A percentile compares a stretch with the other conserved stretches of the same genome.
These are phyloP conservation scores for Annulohypoxylon maeteangense DNA, from an alignment of 495 filamentous ascomycete genomes.

Conservation along the genomic window DNA sequence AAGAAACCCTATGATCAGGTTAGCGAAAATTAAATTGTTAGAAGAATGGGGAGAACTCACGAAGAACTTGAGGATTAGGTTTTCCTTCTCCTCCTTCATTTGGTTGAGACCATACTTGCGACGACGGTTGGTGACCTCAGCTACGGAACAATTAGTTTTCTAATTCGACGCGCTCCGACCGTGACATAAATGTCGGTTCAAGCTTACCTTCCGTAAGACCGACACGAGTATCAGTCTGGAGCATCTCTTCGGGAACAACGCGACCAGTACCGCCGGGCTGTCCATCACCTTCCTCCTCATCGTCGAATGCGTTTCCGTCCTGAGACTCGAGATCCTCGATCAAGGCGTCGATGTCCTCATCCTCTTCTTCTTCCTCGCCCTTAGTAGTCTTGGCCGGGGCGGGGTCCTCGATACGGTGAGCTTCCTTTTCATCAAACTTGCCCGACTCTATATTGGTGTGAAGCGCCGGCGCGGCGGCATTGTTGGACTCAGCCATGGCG, in stretches of 20 bases:
- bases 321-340: slow-evolving; percentile 85
- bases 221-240: slow-evolving; percentile 73
- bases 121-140: slow-evolving; percentile 74
- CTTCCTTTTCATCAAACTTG: slow-evolving; percentile 66
- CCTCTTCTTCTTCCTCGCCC: slow-evolving; percentile 68
- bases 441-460: slow-evolving; percentile 66
- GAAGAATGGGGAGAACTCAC: slow-evolving; percentile 33
- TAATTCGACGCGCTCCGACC: neutral
- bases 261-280: slow-evolving; percentile 62
- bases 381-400: slow-evolving; percentile 46
- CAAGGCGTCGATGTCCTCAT: slow-evolving; percentile 80
- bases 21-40: neutral
- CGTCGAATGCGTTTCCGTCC: slow-evolving; percentile 71
- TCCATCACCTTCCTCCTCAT: slow-evolving; percentile 63
- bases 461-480: slow-evolving; percentile 59
- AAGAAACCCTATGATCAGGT: slow-evolving; percentile 67
- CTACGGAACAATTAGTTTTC: slow-evolving; percentile 33
- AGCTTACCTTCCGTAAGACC: slow-evolving; percentile 71
- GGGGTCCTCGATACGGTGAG: slow-evolving; percentile 43
- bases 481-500: slow-evolving; percentile 61
- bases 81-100: slow-evolving; percentile 90
- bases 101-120: slow-evolving; percentile 87
- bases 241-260: slow-evolving; percentile 70
- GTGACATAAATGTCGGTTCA: no score
- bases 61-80: slow-evolving; percentile 84